Evolutionary conservation across 495 filamentous ascomycete genomes (phyloP).

Genomic region (Xanthoparmelia taractica): DNA sequence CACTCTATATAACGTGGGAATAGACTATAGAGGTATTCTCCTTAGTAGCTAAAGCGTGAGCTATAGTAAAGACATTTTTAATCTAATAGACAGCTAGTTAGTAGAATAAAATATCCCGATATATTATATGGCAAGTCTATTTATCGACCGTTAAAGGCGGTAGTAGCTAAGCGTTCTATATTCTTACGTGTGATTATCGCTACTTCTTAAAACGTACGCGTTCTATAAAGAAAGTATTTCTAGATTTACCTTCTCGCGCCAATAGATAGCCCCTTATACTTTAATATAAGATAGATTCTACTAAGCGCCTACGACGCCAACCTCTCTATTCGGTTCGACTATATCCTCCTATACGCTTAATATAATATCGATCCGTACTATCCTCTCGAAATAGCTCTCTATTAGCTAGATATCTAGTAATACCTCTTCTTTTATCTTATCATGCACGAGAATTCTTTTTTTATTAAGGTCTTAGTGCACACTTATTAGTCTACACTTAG

Average conservation of each 20-base stretch:
- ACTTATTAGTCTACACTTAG: too few relatives aligned
- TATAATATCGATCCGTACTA: too few relatives aligned
- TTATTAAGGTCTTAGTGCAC: too few relatives aligned
- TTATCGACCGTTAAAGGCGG: constrained; percentile 9
- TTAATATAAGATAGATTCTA: too few relatives aligned
- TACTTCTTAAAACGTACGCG: constrained; percentile 10
- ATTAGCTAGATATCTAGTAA: too few relatives aligned
- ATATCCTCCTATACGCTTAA: too few relatives aligned
- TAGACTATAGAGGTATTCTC: constrained; percentile 10
- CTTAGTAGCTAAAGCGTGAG: constrained; percentile 14
- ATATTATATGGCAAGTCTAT: constrained; percentile 13
- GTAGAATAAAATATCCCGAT: constrained; percentile 12
- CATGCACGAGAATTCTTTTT: too few relatives aligned
- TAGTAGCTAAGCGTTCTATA: constrained; percentile 13
- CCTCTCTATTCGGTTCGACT: too few relatives aligned
- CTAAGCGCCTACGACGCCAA: too few relatives aligned
- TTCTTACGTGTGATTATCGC: constrained; percentile 4
- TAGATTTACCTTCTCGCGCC: constrained; percentile 16
- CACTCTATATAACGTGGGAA: constrained; percentile 10
- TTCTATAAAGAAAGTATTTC: constrained; percentile 9
- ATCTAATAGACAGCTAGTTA: constrained; percentile 7
- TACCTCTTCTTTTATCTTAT: too few relatives aligned
- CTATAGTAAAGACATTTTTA: constrained; percentile 17
- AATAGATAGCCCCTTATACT: too few relatives aligned
- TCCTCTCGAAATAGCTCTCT: too few relatives aligned